Conservation (phyloP, 2,329 filamentous ascomycete species). For the Celoporthe dispersa region DNA sequence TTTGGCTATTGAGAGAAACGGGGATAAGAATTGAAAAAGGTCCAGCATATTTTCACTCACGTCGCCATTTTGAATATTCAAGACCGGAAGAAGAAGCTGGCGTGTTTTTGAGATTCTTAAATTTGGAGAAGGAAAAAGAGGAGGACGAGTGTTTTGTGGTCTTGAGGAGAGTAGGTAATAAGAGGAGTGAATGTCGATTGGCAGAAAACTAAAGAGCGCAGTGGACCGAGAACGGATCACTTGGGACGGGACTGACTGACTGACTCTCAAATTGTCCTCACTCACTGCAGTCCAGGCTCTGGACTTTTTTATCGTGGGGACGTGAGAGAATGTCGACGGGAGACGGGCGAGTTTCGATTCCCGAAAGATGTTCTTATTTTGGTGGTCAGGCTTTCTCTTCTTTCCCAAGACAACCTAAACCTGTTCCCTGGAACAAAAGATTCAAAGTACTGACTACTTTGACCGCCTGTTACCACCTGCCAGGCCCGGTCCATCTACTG, state of each 20-base stretch:
- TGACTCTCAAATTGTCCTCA: conserved; percentile 18
- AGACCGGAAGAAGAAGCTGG: conserved; percentile 2
- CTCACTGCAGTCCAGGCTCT: neutral
- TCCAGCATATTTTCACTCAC: conserved; percentile 26
- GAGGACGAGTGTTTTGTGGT: neutral
- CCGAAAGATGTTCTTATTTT: conserved; percentile 19
- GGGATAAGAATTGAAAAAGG: neutral
- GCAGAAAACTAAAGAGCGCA: conserved; percentile 9
- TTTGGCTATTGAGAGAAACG: conserved; percentile 18
- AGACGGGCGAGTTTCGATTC: conserved; percentile 21
- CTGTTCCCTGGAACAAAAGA: neutral
- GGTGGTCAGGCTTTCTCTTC: neutral
- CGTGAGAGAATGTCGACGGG: conserved; percentile 6
- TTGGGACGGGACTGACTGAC: neutral
- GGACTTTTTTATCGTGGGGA: conserved; percentile 21
- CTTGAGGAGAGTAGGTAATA: conserved; percentile 2
- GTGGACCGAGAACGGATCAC: conserved; percentile 17
- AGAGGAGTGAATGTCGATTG: conserved; percentile 27
- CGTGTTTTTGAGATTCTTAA: neutral
- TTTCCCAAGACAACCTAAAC: neutral
- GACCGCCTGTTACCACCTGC: conserved; percentile 18
- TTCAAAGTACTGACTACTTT: conserved; percentile 17
- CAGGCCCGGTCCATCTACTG: conserved; percentile 13
- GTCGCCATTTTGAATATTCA: conserved; percentile 32
- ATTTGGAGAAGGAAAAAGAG: too few relatives aligned